phyloP scores from a whole-genome alignment of 2,329 filamentous ascomycete species.

The Xylariaceae sp. region DNA sequence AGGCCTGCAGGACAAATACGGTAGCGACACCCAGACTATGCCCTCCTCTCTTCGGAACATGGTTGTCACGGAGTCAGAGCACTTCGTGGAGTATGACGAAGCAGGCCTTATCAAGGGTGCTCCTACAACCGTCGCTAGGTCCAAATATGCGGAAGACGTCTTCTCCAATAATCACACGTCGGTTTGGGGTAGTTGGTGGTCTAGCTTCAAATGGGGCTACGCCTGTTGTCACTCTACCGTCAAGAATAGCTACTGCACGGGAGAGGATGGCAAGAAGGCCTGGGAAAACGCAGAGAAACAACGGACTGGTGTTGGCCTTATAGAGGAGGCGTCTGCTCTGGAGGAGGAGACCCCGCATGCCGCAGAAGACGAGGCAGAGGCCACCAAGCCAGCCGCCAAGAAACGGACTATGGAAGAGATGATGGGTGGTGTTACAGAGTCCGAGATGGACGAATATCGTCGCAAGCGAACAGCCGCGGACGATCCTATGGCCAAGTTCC shows the following conservation, averaged over 20 bases:
- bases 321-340: slow-evolving; percentile 29
- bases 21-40: slow-evolving; percentile 59
- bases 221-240: slow-evolving; percentile 89
- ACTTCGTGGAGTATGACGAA: slow-evolving; percentile 93
- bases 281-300: slow-evolving; percentile 72
- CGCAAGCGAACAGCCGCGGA: slow-evolving; percentile 69
- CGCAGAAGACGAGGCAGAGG: slow-evolving; percentile 22
- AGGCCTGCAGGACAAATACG: slow-evolving; percentile 78
- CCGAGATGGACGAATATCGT: slow-evolving; percentile 83
- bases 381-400: slow-evolving; percentile 41
- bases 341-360: slow-evolving; percentile 20
- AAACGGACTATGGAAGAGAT: slow-evolving; percentile 79
- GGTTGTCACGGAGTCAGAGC: slow-evolving; percentile 76
- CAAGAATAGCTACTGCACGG: slow-evolving; percentile 97
- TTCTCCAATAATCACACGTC: slow-evolving; percentile 86
- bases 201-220: slow-evolving; percentile 92
- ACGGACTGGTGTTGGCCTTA: slow-evolving; percentile 45
- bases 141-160: slow-evolving; percentile 89
- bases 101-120: slow-evolving; percentile 85
- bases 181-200: slow-evolving; percentile 98
- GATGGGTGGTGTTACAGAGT: slow-evolving; percentile 73
- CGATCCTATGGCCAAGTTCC: slow-evolving; percentile 82
- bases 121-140: slow-evolving; percentile 71
- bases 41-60: slow-evolving; percentile 63
- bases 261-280: slow-evolving; percentile 78